Conservation (phyloP, 352 stramenopile species). For the Pythium aristosporum region DNA sequence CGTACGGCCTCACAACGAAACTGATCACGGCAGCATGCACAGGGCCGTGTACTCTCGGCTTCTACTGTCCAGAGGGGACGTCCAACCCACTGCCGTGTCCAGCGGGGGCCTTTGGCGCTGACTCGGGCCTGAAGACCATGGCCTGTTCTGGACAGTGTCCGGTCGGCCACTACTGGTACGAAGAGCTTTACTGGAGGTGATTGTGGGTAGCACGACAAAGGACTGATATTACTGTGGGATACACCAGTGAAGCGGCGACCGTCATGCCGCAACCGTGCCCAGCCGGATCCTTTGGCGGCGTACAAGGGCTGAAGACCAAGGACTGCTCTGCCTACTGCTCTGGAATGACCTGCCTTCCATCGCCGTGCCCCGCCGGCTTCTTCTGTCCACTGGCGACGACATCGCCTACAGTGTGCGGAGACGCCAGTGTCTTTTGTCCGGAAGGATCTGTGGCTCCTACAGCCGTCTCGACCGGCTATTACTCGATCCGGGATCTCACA, state of each 20-base stretch:
- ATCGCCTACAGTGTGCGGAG: slow-evolving; percentile 37
- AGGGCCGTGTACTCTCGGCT: slow-evolving; percentile 43
- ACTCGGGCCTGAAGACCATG: slow-evolving; percentile 32
- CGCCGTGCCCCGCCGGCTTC: slow-evolving; percentile 49
- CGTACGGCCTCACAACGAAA: slow-evolving; percentile 39
- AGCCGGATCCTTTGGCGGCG: slow-evolving; percentile 40
- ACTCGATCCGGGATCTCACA: slow-evolving; percentile 48
- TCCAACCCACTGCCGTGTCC: slow-evolving; percentile 46
- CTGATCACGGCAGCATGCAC: slow-evolving; percentile 39
- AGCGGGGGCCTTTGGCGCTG: slow-evolving; percentile 41
- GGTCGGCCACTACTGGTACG: slow-evolving; percentile 57
- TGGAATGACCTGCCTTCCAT: slow-evolving; percentile 36
- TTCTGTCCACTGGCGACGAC: slow-evolving; percentile 52
- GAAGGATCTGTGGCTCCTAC: slow-evolving; percentile 44
- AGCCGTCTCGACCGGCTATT: slow-evolving; percentile 40
- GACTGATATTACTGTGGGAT: neutral
- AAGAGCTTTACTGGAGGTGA: neutral
- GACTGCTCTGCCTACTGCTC: slow-evolving; percentile 50
- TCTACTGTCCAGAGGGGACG: slow-evolving; percentile 56
- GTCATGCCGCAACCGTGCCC: slow-evolving; percentile 44
- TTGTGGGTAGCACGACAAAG: too few species aligned
- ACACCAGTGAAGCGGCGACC: slow-evolving; percentile 34
- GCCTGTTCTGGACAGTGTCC: slow-evolving; percentile 54
- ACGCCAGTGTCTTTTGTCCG: slow-evolving; percentile 43
- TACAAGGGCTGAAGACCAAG: slow-evolving; percentile 39